Evolutionary conservation across 805 yeast species (phyloP).

Genomic region (Sugiyamaella chiloensis): DNA sequence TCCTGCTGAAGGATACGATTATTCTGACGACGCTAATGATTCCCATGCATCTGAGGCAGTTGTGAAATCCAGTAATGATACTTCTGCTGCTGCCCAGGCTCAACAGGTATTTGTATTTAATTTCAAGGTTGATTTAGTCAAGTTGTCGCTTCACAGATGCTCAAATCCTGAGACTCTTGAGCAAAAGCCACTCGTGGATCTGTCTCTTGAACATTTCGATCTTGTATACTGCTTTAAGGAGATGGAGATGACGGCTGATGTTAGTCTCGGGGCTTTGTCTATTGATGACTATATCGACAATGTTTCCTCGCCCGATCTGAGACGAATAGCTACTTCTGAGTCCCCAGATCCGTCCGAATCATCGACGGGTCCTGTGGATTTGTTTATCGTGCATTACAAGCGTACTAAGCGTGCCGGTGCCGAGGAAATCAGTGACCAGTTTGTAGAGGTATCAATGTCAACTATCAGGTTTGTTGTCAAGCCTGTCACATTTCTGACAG

Average conservation of each 20-base stretch:
- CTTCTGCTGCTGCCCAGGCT: conserved; percentile 12
- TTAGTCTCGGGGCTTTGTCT: conserved; percentile 61
- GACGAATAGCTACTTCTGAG: conserved; percentile 55
- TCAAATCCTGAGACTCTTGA: conserved; percentile 55
- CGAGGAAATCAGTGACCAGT: conserved; percentile 62
- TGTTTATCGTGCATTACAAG: conserved; percentile 58
- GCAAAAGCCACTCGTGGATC: conserved; percentile 66
- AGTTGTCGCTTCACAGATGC: conserved; percentile 65
- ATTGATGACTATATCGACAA: conserved; percentile 73
- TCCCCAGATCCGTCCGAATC: no score
- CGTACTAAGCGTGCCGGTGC: conserved; percentile 60
- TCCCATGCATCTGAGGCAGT: conserved; percentile 8
- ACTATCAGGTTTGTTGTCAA: conserved; percentile 73
- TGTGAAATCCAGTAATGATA: conserved; percentile 14
- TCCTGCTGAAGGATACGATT: not conserved
- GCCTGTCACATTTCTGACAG: conserved; percentile 71
- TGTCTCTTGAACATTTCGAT: conserved; percentile 63
- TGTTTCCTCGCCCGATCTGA: conserved; percentile 59
- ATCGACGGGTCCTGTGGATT: conserved; percentile 33
- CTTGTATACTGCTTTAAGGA: conserved; percentile 59
- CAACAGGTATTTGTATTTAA: conserved; percentile 73
- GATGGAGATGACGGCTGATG: conserved; percentile 60
- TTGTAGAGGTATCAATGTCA: conserved; percentile 66
- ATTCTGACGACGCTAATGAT: not conserved
- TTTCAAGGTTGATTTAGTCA: conserved; percentile 63